Base-by-base conservation (phyloP, 1,284 basidiomycete genomes). In the Pseudozyma tsukubaensis region DNA sequence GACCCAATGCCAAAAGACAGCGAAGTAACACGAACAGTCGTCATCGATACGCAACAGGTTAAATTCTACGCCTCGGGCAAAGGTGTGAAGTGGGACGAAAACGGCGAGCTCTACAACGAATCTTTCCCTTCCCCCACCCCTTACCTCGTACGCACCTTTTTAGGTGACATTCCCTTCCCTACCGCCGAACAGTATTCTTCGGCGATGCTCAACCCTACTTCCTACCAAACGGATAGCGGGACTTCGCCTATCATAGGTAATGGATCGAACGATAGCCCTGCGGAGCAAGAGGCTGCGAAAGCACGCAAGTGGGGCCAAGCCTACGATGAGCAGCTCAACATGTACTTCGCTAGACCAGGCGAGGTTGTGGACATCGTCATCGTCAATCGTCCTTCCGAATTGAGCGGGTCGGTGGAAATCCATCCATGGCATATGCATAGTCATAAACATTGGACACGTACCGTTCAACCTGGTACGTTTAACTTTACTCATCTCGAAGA, bases 361-460 rank as follows among this genome's bases (percentile, higher is more conserved):
- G 70, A 77, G 21, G 73, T 81, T 9, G 50, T 81, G 3, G 79
- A 81, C 35, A 68, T 81, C 21, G 65, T 81, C 13, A 42, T 81
- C 24, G 35, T 81, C 64, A 81, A 81, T 42, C 49, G 55, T 11
- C 59, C 72, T 0, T 67, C 59, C 0, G 16, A 35, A 0, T 19
- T 59, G 1, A 29, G 36, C 1, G 6, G 43, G 13, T 16, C 35
- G 1, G 61, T 57, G 10, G 79, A 80, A 50, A 62, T 78, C 2
- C 78, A 80, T 42, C 69, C 77, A 1, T 79, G 74, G 77, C 79
- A 81, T 43, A 66, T 73, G 59, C 79, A 81, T 48, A 45, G 43
- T 9, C 24, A 55, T 42, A 79, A 79, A 45, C 70, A 76, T 42
- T 69, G 24, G 43, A 59, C 69, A 1, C 51, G 76, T 8, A 67